These are phyloP conservation scores for Moricandia moricandioides DNA, from an alignment of 345 rosid genomes.

Conservation along the genomic window DNA sequence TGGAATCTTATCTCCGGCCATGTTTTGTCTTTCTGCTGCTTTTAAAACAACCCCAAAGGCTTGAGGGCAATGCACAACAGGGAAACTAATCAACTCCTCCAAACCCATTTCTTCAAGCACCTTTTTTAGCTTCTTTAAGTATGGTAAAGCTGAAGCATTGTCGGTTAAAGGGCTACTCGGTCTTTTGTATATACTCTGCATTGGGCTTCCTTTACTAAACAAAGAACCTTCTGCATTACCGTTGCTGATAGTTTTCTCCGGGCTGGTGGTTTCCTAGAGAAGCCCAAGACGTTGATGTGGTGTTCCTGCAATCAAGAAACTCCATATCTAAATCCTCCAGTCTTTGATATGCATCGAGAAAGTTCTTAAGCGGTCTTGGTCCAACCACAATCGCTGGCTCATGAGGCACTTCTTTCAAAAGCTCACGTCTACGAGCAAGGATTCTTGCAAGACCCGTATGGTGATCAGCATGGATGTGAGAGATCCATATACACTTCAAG, in stretches of 20 bases:
- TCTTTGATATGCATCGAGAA: slow-evolving; percentile 79
- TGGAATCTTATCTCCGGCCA: slow-evolving; percentile 61
- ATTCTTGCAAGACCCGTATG: slow-evolving; percentile 88
- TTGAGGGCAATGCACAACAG: slow-evolving; percentile 98
- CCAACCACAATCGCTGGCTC: slow-evolving; percentile 87
- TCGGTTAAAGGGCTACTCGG: slow-evolving; percentile 50
- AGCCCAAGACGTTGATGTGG: slow-evolving; percentile 63
- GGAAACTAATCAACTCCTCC: slow-evolving; percentile 70
- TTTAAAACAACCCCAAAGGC: slow-evolving; percentile 76
- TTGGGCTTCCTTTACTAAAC: slow-evolving; percentile 60
- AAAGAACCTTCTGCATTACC: slow-evolving; percentile 41
- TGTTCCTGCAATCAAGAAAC: slow-evolving; percentile 85
- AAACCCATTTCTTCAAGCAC: slow-evolving; percentile 65
- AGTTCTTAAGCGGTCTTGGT: slow-evolving; percentile 80
- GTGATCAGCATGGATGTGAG: slow-evolving; percentile 99
- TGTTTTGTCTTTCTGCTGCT: slow-evolving; percentile 70
- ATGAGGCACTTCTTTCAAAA: slow-evolving; percentile 59
- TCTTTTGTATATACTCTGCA: slow-evolving; percentile 75
- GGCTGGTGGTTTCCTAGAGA: slow-evolving; percentile 41
- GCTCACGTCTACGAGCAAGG: slow-evolving; percentile 72
- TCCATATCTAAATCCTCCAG: slow-evolving; percentile 91
- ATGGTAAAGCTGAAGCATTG: slow-evolving; percentile 45
- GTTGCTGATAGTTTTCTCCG: slow-evolving; percentile 27
- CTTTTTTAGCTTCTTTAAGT: slow-evolving; percentile 52
- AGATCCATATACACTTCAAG: slow-evolving; percentile 83